These are phyloP conservation scores for Fremontodendron californicum DNA, from an alignment of 345 rosid species.

Conservation along the genomic window DNA sequence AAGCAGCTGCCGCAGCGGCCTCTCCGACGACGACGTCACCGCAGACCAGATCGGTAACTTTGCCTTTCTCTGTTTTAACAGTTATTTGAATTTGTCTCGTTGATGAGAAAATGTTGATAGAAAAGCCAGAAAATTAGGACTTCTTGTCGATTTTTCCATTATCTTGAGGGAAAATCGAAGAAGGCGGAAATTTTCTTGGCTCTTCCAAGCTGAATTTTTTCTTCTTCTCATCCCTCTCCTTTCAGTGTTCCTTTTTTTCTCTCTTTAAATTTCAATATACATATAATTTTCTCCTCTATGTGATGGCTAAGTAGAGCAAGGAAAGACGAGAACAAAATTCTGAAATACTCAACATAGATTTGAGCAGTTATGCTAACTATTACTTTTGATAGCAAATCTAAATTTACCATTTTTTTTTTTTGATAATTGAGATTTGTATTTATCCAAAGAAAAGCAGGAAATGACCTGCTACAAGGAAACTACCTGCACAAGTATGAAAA, in stretches of 20 bases:
- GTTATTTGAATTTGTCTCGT: neutral
- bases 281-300: neutral
- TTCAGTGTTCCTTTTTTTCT: neutral
- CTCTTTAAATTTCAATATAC: neutral
- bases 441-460: slow-evolving; percentile 1
- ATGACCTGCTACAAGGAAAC: neutral
- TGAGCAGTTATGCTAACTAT: neutral
- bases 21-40: neutral
- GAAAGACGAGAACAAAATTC: neutral
- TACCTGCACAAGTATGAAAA: neutral
- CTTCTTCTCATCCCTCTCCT: neutral
- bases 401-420: neutral
- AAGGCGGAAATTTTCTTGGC: neutral
- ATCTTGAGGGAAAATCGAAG: neutral
- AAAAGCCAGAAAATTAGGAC: neutral
- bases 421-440: neutral
- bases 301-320: neutral
- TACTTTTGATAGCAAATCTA: neutral
- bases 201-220: neutral
- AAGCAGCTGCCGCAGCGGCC: neutral
- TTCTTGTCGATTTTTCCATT: neutral
- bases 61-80: neutral
- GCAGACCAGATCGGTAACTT: slow-evolving; percentile 1
- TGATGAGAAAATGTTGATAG: neutral
- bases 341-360: neutral